Percentiles rank a stretch among this genome's conserved stretches.
Conservation (phyloP, 441 rosid species). For the Populus trichocarpa region DNA sequence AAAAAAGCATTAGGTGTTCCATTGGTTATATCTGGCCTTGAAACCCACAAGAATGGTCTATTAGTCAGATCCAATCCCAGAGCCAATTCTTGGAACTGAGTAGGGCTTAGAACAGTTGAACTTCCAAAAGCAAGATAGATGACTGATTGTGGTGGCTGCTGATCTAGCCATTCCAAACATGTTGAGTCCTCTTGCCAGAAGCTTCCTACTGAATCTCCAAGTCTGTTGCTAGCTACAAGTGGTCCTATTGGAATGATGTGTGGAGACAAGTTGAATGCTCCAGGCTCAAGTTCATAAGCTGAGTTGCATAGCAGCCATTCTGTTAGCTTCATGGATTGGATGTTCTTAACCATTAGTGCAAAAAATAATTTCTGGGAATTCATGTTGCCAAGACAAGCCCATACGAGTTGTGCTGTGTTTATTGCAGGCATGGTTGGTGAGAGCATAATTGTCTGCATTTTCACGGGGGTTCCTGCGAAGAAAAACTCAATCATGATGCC, state of each 20-base stretch:
- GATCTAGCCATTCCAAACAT: conserved; percentile 61
- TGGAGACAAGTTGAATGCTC: conserved; percentile 27
- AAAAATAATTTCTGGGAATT: conserved; percentile 38
- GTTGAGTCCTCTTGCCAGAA: conserved; percentile 48
- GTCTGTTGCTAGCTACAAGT: conserved; percentile 25
- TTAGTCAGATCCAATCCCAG: conserved; percentile 46
- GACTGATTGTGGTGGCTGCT: conserved; percentile 41
- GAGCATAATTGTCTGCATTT: conserved; percentile 26
- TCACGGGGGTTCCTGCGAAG: conserved; percentile 35
- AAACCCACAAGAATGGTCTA: conserved; percentile 48
- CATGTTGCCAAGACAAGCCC: conserved; percentile 38
- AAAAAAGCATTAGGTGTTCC: conserved; percentile 10
- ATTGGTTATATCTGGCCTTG: conserved; percentile 26
- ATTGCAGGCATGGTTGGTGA: conserved; percentile 46
- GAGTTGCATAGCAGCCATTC: conserved; percentile 57
- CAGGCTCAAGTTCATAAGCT: conserved; percentile 43
- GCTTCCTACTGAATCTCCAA: conserved; percentile 23
- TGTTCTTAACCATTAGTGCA: conserved; percentile 29
- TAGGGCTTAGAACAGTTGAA: conserved; percentile 26
- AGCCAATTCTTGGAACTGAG: conserved; percentile 52
- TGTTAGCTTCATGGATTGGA: conserved; percentile 23
- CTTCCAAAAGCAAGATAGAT: conserved; percentile 71
- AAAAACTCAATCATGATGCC: background rate
- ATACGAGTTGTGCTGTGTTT: conserved; percentile 37
- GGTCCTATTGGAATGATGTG: conserved; percentile 46